A percentile compares a stretch with the other conserved stretches of the same genome.
These are phyloP conservation scores for Pythium rishiriense DNA, from an alignment of 352 stramenopile genomes.

Conservation along the genomic window DNA sequence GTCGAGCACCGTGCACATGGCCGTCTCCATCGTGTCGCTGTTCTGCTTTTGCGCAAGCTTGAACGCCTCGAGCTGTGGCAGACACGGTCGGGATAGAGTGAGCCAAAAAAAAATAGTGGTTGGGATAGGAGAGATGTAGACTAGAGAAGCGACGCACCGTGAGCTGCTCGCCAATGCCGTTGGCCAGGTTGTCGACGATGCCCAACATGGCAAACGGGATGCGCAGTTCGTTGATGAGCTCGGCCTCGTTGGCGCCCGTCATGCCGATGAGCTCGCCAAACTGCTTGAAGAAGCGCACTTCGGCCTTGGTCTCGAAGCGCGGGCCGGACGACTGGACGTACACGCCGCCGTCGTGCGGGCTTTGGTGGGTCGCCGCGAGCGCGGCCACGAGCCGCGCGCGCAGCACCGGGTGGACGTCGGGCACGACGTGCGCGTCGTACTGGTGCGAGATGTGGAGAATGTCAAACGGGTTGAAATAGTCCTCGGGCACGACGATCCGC, in stretches of 20 bases:
- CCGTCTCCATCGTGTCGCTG: conserved; percentile 60
- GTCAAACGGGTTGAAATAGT: conserved; percentile 90
- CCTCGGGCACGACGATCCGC: conserved; percentile 74
- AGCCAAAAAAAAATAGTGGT: too few species aligned
- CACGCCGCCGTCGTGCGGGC: conserved; percentile 71
- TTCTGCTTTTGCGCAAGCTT: conserved; percentile 81
- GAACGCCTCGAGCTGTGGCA: conserved; percentile 59
- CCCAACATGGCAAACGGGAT: conserved; percentile 86
- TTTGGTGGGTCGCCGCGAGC: conserved; percentile 43
- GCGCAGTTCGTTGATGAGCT: conserved; percentile 80
- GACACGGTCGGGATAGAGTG: too few species aligned
- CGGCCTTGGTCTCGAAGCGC: conserved; percentile 90
- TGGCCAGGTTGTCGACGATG: conserved; percentile 89
- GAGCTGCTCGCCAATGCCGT: conserved; percentile 78
- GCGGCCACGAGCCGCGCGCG: conserved; percentile 49
- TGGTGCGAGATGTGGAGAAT: conserved; percentile 80
- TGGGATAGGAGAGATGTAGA: too few species aligned
- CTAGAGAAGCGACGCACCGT: conserved; percentile 37
- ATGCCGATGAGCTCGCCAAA: conserved; percentile 88
- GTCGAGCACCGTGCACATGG: conserved; percentile 59
- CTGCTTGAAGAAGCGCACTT: conserved; percentile 88
- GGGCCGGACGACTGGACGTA: conserved; percentile 87
- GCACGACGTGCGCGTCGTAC: conserved; percentile 86
- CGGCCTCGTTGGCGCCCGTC: conserved; percentile 87
- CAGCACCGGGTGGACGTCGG: conserved; percentile 52